Evolutionary conservation across 1,139 yeast species (phyloP).

Genomic region (Nakaseomyces glabratus): DNA sequence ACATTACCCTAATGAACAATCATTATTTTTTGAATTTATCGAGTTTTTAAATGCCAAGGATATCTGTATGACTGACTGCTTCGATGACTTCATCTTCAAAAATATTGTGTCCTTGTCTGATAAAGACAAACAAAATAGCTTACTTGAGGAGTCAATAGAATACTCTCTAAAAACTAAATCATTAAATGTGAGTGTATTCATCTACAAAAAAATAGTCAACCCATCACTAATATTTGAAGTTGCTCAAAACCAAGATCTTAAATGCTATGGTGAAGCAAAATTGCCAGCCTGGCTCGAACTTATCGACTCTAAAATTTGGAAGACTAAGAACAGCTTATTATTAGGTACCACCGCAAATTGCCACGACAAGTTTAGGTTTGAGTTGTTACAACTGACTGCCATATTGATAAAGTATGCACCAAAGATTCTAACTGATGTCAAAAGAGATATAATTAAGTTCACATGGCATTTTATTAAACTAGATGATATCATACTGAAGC

Average conservation of each 20-base stretch:
- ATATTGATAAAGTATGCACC: conserved; percentile 66
- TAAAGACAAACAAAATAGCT: conserved; percentile 39
- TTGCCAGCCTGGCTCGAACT: conserved; percentile 53
- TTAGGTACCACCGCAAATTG: conserved; percentile 55
- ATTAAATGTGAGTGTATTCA: conserved; percentile 50
- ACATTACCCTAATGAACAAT: conserved; percentile 37
- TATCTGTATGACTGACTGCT: conserved; percentile 34
- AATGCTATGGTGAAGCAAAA: conserved; percentile 37
- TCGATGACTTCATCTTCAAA: conserved; percentile 53
- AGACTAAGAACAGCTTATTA: conserved; percentile 43
- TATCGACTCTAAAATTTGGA: conserved; percentile 67
- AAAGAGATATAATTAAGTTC: conserved; percentile 84
- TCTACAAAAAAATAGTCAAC: conserved; percentile 56
- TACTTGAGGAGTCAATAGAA: conserved; percentile 45
- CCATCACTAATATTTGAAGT: conserved; percentile 61
- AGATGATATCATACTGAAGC: conserved; percentile 85
- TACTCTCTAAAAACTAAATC: conserved; percentile 39
- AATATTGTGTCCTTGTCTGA: conserved; percentile 48
- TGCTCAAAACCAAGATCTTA: conserved; percentile 41
- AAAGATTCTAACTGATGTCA: conserved; percentile 46
- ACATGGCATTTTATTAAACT: conserved; percentile 89
- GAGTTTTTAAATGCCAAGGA: conserved; percentile 20
- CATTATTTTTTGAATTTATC: conserved; percentile 41
- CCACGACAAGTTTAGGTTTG: conserved; percentile 67
- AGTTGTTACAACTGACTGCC: conserved; percentile 74